Evolutionary conservation across 139 green algal genomes (phyloP).

Genomic region (Pleodorina starrii): DNA sequence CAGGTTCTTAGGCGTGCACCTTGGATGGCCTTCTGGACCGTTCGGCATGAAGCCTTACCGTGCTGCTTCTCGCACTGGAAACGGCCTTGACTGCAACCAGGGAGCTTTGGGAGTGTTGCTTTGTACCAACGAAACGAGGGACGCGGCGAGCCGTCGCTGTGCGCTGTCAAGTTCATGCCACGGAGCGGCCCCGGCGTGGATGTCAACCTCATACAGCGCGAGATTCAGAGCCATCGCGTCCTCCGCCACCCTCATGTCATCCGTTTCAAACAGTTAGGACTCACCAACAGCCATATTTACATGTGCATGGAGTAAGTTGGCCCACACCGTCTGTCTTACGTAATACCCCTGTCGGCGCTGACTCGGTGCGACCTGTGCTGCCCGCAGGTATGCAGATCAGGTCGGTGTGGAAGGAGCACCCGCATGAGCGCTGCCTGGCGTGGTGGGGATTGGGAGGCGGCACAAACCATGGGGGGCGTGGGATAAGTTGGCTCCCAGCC

Average conservation of each 20-base stretch:
- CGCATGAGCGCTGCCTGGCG: too few relatives aligned
- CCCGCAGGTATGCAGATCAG: constrained; percentile 43
- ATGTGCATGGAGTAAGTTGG: constrained; percentile 37
- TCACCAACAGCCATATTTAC: constrained; percentile 55
- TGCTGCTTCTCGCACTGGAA: too few relatives aligned
- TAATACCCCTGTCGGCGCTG: background rate
- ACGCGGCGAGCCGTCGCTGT: background rate
- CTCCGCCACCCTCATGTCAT: constrained; percentile 90
- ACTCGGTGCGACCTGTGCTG: background rate
- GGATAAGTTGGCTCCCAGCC: too few relatives aligned
- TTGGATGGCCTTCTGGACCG: too few relatives aligned
- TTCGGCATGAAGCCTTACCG: too few relatives aligned
- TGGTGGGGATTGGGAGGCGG: too few relatives aligned
- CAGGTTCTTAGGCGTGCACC: too few relatives aligned
- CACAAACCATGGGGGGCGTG: too few relatives aligned
- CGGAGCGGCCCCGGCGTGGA: constrained; percentile 36
- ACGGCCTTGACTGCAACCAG: too few relatives aligned
- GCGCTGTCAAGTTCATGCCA: constrained; percentile 41
- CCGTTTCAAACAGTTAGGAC: constrained; percentile 88
- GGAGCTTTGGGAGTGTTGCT: constrained; percentile 41
- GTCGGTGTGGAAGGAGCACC: background rate
- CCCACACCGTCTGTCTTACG: background rate
- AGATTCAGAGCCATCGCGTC: constrained; percentile 39
- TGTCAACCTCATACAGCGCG: constrained; percentile 21
- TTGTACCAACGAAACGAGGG: constrained; percentile 28